Evolutionary conservation across 306 rosid species (phyloP).

Genomic region (Begonia peltatifolia): DNA sequence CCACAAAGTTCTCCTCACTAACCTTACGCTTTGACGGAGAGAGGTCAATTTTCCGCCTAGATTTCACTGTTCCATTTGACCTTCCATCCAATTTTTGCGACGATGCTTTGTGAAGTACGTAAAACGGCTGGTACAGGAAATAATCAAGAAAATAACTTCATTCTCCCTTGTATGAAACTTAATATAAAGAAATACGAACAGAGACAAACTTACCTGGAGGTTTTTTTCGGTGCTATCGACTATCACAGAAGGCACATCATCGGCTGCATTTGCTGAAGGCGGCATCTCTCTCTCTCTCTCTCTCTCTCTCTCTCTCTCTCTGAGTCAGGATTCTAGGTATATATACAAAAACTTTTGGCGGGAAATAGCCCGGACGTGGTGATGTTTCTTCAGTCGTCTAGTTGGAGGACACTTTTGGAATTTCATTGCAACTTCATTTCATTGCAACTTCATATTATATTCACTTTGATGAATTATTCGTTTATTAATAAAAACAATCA

Average conservation of each 20-base stretch:
- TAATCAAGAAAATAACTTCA: background rate
- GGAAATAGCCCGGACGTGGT: too few relatives aligned
- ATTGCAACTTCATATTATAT: too few relatives aligned
- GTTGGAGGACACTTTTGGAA: too few relatives aligned
- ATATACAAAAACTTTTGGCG: too few relatives aligned
- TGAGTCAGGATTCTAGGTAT: too few relatives aligned
- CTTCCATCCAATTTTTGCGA: constrained; percentile 26
- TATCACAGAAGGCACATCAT: background rate
- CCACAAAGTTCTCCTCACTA: constrained; percentile 18
- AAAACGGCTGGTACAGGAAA: constrained; percentile 39
- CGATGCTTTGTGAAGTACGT: constrained; percentile 60
- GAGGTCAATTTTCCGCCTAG: constrained; percentile 32
- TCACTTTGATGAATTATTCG: too few relatives aligned
- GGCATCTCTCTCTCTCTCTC: background rate
- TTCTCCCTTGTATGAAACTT: background rate
- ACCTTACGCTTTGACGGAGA: constrained; percentile 23
- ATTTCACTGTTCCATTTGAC: constrained; percentile 16
- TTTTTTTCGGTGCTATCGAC: background rate
- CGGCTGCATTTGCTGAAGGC: background rate
- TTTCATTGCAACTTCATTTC: too few relatives aligned
- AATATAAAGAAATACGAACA: background rate
- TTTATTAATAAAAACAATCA: too few relatives aligned
- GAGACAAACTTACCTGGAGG: background rate
- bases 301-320: background rate
- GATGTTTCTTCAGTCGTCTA: too few relatives aligned